phyloP scores from a whole-genome alignment of 768 basidiomycete species.

The Calocera viscosa region DNA sequence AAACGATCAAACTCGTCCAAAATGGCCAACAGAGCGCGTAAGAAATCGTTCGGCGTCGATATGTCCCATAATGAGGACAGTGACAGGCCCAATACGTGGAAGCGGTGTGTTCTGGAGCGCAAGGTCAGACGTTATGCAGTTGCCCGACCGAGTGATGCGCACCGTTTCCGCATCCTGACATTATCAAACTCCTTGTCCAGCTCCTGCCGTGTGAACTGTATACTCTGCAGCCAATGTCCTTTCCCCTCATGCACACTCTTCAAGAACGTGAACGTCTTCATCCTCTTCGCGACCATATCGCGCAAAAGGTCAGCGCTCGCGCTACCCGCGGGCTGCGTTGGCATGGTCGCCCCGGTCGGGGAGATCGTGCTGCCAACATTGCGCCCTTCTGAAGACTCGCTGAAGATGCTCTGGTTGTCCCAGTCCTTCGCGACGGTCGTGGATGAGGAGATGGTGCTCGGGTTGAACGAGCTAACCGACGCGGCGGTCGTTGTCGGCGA shows the following conservation, averaged over 20 bases:
- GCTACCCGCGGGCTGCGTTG: neutral
- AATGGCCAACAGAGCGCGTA: slow-evolving; percentile 58
- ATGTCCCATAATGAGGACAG: slow-evolving; percentile 73
- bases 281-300: slow-evolving; percentile 70
- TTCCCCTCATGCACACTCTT: slow-evolving; percentile 80
- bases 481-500: slow-evolving; percentile 18
- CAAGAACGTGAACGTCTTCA: slow-evolving; percentile 73
- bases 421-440: neutral
- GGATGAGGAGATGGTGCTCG: slow-evolving; percentile 9
- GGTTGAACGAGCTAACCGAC: slow-evolving; percentile 1
- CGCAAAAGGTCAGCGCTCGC: slow-evolving; percentile 47
- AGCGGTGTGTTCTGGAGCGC: slow-evolving; percentile 54
- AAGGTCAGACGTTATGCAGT: neutral
- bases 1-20: slow-evolving; percentile 67
- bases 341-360: neutral
- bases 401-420: slow-evolving; percentile 6
- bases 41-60: slow-evolving; percentile 62
- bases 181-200: slow-evolving; percentile 66
- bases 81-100: slow-evolving; percentile 76
- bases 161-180: slow-evolving; percentile 68
- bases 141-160: slow-evolving; percentile 17
- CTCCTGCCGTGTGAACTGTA: slow-evolving; percentile 60
- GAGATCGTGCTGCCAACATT: slow-evolving; percentile 1
- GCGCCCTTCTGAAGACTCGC: slow-evolving; percentile 2
- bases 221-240: slow-evolving; percentile 80